phyloP scores from a whole-genome alignment of 176 grass and related monocot genomes.

The Eremochloa ophiuroides region DNA sequence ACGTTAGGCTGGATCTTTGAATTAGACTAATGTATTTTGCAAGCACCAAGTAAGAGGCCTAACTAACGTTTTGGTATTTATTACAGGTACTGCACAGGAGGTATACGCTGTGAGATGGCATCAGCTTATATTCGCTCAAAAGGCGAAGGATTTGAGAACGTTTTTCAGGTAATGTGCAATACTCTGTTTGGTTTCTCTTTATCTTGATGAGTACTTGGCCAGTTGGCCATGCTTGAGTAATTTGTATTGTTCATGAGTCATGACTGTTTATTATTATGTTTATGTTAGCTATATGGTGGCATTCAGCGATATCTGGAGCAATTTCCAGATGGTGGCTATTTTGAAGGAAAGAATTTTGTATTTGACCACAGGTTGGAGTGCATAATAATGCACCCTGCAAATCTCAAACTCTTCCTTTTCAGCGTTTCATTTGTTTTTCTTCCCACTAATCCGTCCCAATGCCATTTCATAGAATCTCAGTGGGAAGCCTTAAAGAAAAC shows the following conservation, averaged over 20 bases:
- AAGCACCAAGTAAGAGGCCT: not conserved
- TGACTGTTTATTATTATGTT: conserved; percentile 27
- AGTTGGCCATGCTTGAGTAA: not conserved
- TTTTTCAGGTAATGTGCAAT: conserved; percentile 64
- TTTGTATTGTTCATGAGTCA: conserved; percentile 1
- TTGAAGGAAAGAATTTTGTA: conserved; percentile 99
- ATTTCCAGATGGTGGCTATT: conserved; percentile 87
- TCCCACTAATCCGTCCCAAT: conserved; percentile 2
- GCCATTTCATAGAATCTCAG: conserved; percentile 55
- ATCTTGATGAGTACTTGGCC: conserved; percentile 4
- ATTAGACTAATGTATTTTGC: not conserved
- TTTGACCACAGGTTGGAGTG: conserved; percentile 73
- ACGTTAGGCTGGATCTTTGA: not conserved
- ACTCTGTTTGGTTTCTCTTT: not conserved
- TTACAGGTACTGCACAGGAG: conserved; percentile 91
- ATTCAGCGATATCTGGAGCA: conserved; percentile 95
- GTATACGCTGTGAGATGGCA: conserved; percentile 88
- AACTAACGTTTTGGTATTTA: conserved; percentile 12
- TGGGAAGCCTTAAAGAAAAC: conserved; percentile 58
- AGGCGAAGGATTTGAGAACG: conserved; percentile 75
- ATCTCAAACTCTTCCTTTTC: not conserved
- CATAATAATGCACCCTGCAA: not conserved
- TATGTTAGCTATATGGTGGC: conserved; percentile 72
- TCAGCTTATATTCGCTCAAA: conserved; percentile 93
- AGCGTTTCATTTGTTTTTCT: conserved; percentile 1